Percentiles rank a stretch among this genome's conserved stretches.
These are phyloP conservation scores for Heliamphora pulchella DNA, from an alignment of 179 eudicot genomes.

Conservation along the genomic window DNA sequence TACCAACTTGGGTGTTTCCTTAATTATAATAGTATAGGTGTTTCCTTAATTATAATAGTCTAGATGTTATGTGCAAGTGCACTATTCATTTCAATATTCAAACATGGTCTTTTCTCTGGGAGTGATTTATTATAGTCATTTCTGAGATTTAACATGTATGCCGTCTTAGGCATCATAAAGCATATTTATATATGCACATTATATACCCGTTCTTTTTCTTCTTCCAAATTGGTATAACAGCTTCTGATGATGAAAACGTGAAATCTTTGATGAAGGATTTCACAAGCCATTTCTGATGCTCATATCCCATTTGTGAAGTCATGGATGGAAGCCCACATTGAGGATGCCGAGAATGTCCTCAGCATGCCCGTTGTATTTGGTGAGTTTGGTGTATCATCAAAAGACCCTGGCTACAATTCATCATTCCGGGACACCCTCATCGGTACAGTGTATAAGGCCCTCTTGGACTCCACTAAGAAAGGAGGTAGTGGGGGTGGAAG, in stretches of 20 bases:
- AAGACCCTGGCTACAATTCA: conserved; percentile 63
- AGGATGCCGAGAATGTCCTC: conserved; percentile 60
- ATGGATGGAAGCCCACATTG: conserved; percentile 81
- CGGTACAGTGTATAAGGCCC: conserved; percentile 39
- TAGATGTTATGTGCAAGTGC: background rate
- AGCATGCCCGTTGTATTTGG: conserved; percentile 70
- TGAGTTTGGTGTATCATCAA: conserved; percentile 73
- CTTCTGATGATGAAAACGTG: conserved; percentile 10
- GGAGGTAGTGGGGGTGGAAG: conserved; percentile 83
- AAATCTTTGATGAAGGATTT: conserved; percentile 17
- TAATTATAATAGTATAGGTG: no score
- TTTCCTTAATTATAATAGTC: no score
- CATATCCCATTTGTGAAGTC: conserved; percentile 57
- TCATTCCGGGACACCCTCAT: conserved; percentile 52
- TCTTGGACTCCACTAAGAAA: conserved; percentile 52
- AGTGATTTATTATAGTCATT: background rate
- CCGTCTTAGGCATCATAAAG: background rate
- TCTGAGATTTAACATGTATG: background rate
- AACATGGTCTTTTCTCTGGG: background rate
- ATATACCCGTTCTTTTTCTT: background rate
- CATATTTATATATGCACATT: background rate
- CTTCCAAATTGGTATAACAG: background rate
- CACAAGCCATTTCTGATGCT: conserved; percentile 20
- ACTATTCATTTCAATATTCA: background rate
- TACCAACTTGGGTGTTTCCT: no score